Conservation (phyloP, 345 rosid genomes). For the Nasturtium officinale region DNA sequence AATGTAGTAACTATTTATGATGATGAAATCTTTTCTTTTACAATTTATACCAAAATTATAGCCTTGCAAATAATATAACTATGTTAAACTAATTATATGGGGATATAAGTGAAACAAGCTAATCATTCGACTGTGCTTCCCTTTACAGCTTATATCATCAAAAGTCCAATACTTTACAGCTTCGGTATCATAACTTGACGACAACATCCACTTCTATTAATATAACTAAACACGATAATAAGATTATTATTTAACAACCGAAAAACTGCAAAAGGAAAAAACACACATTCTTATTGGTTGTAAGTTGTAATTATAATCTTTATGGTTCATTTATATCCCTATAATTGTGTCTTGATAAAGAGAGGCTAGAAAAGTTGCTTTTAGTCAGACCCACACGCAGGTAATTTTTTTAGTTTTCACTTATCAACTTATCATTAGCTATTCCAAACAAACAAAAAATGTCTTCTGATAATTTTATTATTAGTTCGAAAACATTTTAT, state of each 20-base stretch:
- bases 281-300: conserved; percentile 5
- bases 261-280: not conserved
- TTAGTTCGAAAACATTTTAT: not conserved
- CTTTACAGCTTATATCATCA: conserved; percentile 40
- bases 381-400: conserved; percentile 32
- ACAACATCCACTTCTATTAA: conserved; percentile 6
- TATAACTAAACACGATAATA: not conserved
- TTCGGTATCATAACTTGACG: conserved; percentile 28
- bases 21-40: not conserved
- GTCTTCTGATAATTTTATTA: not conserved
- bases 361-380: conserved; percentile 16
- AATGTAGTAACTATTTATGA: not conserved
- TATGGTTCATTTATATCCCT: conserved; percentile 25
- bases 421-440: conserved; percentile 15
- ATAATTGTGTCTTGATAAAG: conserved; percentile 36
- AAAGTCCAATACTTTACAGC: conserved; percentile 30
- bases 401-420: conserved; percentile 16
- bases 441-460: not conserved
- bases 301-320: conserved; percentile 7
- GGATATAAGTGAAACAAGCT: conserved; percentile 12
- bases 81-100: not conserved
- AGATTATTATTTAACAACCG: not conserved
- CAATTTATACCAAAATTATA: not conserved
- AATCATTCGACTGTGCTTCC: conserved; percentile 31
- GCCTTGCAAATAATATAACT: not conserved